A percentile compares a stretch with the other conserved stretches of the same genome.
These are phyloP conservation scores for Malassezia obtusa DNA, from an alignment of 1,284 basidiomycete species.

Conservation along the genomic window DNA sequence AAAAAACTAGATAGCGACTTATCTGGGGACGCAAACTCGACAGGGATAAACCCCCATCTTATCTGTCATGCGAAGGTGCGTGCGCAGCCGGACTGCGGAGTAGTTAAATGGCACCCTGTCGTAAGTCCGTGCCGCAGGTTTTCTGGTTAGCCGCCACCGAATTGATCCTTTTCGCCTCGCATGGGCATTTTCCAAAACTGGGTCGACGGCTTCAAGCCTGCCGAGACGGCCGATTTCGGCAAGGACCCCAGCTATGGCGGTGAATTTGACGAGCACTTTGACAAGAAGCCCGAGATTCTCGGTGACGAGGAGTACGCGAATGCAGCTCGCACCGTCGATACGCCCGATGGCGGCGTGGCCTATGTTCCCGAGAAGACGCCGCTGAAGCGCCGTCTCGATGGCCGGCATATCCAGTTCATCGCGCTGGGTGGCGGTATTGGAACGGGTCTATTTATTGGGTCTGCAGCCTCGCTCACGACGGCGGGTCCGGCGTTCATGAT, in stretches of 20 bases:
- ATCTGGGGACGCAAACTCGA: too few species aligned
- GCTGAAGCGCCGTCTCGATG: conserved; percentile 27
- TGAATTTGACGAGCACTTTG: neutral
- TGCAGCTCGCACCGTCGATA: conserved; percentile 4
- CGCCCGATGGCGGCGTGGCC: conserved; percentile 6
- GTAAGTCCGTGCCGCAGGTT: too few species aligned
- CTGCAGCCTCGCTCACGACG: conserved; percentile 49
- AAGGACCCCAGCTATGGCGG: conserved; percentile 7
- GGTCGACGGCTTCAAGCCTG: conserved; percentile 18
- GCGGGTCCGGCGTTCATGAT: conserved; percentile 52
- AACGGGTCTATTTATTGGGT: conserved; percentile 52
- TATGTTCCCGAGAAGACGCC: conserved; percentile 15
- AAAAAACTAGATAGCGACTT: too few species aligned
- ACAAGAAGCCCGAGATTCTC: conserved; percentile 11
- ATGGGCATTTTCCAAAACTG: conserved; percentile 14
- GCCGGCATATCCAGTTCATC: conserved; percentile 49
- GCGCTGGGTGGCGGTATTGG: conserved; percentile 54
- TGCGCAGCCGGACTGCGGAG: too few species aligned
- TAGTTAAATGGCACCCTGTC: too few species aligned
- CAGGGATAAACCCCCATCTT: too few species aligned
- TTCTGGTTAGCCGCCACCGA: too few species aligned
- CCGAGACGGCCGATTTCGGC: conserved; percentile 5
- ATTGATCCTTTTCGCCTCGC: too few species aligned
- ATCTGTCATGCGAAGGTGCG: too few species aligned
- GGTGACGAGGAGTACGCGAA: conserved; percentile 16